phyloP scores from a whole-genome alignment of 2,329 filamentous ascomycete species.

The Penicillium glabrum region DNA sequence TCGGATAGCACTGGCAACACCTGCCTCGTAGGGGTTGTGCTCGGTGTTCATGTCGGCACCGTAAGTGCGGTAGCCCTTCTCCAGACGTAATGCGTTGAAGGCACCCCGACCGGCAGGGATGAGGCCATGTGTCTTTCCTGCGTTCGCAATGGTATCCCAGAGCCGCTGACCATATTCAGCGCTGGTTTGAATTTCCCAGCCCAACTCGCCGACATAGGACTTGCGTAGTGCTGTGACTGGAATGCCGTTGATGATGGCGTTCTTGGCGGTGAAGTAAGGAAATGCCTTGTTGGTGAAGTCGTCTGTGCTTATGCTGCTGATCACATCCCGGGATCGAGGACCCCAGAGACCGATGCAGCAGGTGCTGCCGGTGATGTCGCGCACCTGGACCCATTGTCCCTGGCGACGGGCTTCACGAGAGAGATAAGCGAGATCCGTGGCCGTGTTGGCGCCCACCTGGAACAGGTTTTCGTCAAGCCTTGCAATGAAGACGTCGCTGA shows the following conservation, averaged over 20 bases:
- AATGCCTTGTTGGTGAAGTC: constrained; percentile 39
- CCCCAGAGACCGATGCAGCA: constrained; percentile 66
- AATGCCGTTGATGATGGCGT: constrained; percentile 53
- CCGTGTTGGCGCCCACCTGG: constrained; percentile 59
- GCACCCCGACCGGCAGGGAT: constrained; percentile 60
- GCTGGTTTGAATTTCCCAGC: constrained; percentile 63
- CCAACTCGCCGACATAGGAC: constrained; percentile 62
- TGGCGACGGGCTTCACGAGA: constrained; percentile 54
- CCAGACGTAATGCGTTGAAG: constrained; percentile 59
- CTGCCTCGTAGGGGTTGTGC: constrained; percentile 61
- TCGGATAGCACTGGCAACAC: constrained; percentile 53
- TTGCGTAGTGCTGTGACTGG: constrained; percentile 58
- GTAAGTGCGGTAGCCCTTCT: constrained; percentile 60
- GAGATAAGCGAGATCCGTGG: constrained; percentile 57
- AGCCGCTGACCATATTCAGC: constrained; percentile 59
- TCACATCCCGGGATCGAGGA: constrained; percentile 54
- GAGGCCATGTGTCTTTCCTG: constrained; percentile 56
- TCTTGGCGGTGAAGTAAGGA: constrained; percentile 53
- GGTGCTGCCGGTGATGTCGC: constrained; percentile 60
- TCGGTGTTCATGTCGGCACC: constrained; percentile 62
- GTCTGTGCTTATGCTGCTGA: constrained; percentile 38
- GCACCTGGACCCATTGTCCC: constrained; percentile 51
- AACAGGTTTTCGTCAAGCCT: constrained; percentile 47
- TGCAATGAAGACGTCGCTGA: constrained; percentile 59
- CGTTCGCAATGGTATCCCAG: constrained; percentile 60